Percentiles rank a stretch among this genome's conserved stretches.
These are phyloP conservation scores for Nevesoporus exiguus DNA, from an alignment of 768 basidiomycete genomes.

Conservation along the genomic window DNA sequence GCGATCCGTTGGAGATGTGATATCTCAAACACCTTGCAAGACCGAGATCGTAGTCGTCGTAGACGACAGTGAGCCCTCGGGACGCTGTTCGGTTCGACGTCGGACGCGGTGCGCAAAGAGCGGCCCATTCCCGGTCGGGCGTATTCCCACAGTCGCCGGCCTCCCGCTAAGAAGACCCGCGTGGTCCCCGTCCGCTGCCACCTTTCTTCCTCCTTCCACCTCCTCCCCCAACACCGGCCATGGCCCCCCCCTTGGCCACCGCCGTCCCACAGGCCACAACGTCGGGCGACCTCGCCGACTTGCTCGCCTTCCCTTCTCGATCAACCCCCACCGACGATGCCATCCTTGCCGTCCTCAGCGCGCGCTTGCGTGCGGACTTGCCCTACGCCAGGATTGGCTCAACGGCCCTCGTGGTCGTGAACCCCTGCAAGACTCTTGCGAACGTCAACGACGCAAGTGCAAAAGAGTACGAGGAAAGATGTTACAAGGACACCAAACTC, in stretches of 20 bases:
- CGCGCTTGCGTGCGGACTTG: constrained; percentile 56
- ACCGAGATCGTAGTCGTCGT: too few species aligned
- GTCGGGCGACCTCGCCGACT: constrained; percentile 49
- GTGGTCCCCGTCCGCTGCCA: background rate
- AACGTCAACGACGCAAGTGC: constrained; percentile 56
- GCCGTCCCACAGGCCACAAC: constrained; percentile 36
- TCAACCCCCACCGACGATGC: constrained; percentile 56
- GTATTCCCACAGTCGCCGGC: constrained; percentile 1
- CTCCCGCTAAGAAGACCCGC: background rate
- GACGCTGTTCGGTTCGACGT: background rate
- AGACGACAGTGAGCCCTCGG: too few species aligned
- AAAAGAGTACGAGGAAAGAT: constrained; percentile 53
- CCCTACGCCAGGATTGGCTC: constrained; percentile 51
- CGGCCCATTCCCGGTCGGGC: background rate
- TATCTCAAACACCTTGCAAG: too few species aligned
- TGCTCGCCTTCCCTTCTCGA: constrained; percentile 36
- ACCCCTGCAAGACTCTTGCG: constrained; percentile 56
- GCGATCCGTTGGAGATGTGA: too few species aligned
- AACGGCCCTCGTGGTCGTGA: constrained; percentile 52
- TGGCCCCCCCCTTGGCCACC: constrained; percentile 39
- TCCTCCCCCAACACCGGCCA: constrained; percentile 12
- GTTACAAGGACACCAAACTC: constrained; percentile 51
- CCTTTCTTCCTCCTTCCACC: constrained; percentile 4
- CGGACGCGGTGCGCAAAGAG: too few species aligned
- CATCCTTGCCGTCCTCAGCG: constrained; percentile 50